These are phyloP conservation scores for Scenedesmus sp. DNA, from an alignment of 163 green algal species.

Conservation along the genomic window DNA sequence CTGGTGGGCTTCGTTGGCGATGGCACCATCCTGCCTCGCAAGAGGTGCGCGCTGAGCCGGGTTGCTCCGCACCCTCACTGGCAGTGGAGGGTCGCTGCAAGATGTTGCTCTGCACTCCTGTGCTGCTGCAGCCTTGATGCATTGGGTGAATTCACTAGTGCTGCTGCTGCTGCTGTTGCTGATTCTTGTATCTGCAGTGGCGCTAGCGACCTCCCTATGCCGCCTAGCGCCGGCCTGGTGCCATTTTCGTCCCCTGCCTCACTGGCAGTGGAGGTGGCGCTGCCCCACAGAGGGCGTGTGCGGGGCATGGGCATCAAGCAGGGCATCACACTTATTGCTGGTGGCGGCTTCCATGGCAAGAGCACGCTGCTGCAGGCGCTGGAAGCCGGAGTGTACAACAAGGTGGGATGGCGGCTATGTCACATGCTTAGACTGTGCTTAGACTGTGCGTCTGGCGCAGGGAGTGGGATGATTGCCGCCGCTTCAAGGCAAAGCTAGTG, in stretches of 20 bases:
- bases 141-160: too few relatives aligned
- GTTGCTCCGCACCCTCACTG: too few relatives aligned
- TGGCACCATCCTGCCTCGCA: constrained; percentile 74
- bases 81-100: too few relatives aligned
- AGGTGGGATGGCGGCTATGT: constrained; percentile 46
- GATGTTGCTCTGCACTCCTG: too few relatives aligned
- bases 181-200: constrained; percentile 44
- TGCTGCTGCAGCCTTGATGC: constrained; percentile 46
- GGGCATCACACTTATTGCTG: constrained; percentile 78
- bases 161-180: neutral
- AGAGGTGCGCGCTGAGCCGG: constrained; percentile 26
- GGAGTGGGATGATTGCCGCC: neutral
- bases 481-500: too few relatives aligned
- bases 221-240: constrained; percentile 52
- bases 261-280: constrained; percentile 63
- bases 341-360: constrained; percentile 86
- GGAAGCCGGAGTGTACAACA: constrained; percentile 80
- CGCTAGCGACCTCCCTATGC: constrained; percentile 73
- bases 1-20: constrained; percentile 81
- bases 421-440: neutral
- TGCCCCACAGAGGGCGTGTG: constrained; percentile 71
- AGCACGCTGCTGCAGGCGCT: constrained; percentile 79
- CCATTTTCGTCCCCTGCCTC: constrained; percentile 66
- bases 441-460: neutral
- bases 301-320: constrained; percentile 70